phyloP scores from a whole-genome alignment of 1,139 yeast genomes.

The Candida tropicalis region DNA sequence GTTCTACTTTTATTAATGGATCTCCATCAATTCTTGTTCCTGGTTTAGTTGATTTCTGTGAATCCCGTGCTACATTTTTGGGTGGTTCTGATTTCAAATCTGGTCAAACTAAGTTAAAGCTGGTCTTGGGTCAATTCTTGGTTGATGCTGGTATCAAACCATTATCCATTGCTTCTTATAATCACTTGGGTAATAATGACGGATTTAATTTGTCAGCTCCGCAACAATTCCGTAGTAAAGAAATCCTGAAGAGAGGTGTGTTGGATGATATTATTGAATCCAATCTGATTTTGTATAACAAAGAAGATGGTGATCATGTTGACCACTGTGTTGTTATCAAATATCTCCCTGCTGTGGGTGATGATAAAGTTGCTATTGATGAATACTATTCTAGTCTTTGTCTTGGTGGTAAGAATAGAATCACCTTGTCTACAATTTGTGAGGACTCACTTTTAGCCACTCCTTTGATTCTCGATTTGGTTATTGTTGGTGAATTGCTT shows the following conservation, averaged over 20 bases:
- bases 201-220: constrained; percentile 93
- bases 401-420: constrained; percentile 97
- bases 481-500: constrained; percentile 86
- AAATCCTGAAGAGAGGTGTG: constrained; percentile 89
- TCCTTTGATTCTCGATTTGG: constrained; percentile 89
- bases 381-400: constrained; percentile 95
- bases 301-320: constrained; percentile 73
- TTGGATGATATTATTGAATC: constrained; percentile 94
- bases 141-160: constrained; percentile 99
- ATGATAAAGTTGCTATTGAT: constrained; percentile 97
- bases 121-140: constrained; percentile 91
- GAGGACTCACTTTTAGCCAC: constrained; percentile 95
- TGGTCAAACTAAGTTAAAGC: constrained; percentile 94
- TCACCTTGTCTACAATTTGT: constrained; percentile 92
- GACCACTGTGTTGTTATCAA: constrained; percentile 97
- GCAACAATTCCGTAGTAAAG: constrained; percentile 92
- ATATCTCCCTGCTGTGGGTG: constrained; percentile 93
- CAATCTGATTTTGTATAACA: constrained; percentile 82
- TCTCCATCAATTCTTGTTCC: constrained; percentile 98
- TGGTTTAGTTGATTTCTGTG: constrained; percentile 90
- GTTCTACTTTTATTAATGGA: constrained; percentile 89
- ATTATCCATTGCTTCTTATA: constrained; percentile 89
- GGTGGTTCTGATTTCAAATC: constrained; percentile 98
- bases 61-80: constrained; percentile 71
- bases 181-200: constrained; percentile 96